Conservation (phyloP, 331 rosid species). For the Quercus phellos region DNA sequence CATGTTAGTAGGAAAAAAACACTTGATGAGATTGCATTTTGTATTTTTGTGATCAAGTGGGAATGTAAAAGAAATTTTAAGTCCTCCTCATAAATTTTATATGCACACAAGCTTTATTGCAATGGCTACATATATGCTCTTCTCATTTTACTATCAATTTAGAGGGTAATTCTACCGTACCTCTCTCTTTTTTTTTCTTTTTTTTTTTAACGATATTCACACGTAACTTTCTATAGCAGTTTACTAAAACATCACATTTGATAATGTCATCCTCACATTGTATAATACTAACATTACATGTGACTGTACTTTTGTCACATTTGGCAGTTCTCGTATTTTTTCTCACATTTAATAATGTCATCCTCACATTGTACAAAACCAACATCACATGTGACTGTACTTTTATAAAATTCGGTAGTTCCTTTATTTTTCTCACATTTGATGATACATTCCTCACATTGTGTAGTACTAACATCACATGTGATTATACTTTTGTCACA, state of each 20-base stretch:
- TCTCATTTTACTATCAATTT: background rate
- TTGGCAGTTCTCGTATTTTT: too few species aligned
- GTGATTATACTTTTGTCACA: too few species aligned
- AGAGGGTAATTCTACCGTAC: background rate
- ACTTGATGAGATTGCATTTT: background rate
- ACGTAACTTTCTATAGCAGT: fast-evolving
- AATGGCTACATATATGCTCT: background rate
- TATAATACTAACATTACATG: too few species aligned
- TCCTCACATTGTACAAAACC: too few species aligned
- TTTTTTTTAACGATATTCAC: fast-evolving
- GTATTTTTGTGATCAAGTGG: background rate
- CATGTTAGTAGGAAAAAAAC: background rate
- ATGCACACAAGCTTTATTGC: too few species aligned
- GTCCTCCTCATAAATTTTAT: background rate
- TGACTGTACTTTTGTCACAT: too few species aligned
- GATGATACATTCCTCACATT: fast-evolving
- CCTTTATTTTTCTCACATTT: too few species aligned
- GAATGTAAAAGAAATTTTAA: background rate
- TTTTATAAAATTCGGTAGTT: too few species aligned
- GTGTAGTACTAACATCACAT: fast-evolving
- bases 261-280: too few species aligned
- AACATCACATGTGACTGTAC: too few species aligned
- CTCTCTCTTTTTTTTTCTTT: fast-evolving
- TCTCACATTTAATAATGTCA: too few species aligned
- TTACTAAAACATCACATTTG: too few species aligned